Conservation (phyloP, 164 flowering plant species). For the Houttuynia cordata region DNA sequence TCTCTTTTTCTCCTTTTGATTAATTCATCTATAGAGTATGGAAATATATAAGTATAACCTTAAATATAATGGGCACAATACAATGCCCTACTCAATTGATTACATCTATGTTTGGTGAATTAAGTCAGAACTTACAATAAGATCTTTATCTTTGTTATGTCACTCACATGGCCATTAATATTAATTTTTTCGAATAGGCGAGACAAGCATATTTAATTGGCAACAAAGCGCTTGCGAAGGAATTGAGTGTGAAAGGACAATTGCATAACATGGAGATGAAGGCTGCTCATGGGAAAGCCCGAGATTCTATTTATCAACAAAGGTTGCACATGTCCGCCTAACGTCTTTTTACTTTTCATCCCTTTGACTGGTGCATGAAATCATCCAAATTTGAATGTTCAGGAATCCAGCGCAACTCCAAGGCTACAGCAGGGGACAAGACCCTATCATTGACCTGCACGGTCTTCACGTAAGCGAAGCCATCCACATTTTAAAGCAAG, state of each 20-base stretch:
- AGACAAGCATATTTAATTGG: slow-evolving; percentile 83
- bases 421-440: slow-evolving; percentile 47
- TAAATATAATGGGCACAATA: too few relatives aligned
- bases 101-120: not conserved
- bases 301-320: slow-evolving; percentile 79
- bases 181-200: slow-evolving; percentile 39
- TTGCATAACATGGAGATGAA: slow-evolving; percentile 87
- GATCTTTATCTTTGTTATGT: not conserved
- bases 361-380: not conserved
- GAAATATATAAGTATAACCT: too few relatives aligned
- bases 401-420: slow-evolving; percentile 62
- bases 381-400: not conserved
- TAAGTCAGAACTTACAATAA: not conserved
- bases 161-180: not conserved
- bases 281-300: slow-evolving; percentile 94
- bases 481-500: slow-evolving; percentile 68
- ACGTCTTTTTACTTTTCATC: not conserved
- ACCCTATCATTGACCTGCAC: slow-evolving; percentile 83
- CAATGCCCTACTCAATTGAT: too few relatives aligned
- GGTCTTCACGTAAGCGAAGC: slow-evolving; percentile 94
- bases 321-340: slow-evolving; percentile 40
- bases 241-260: slow-evolving; percentile 81
- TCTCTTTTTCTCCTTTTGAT: too few relatives aligned
- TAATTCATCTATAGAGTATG: too few relatives aligned
- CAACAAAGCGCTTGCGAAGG: slow-evolving; percentile 89